Evolutionary conservation across 495 filamentous ascomycete genomes (phyloP), one percentile per base, ranked within the genome.

Genomic region (Penicillium pulvis): DNA sequence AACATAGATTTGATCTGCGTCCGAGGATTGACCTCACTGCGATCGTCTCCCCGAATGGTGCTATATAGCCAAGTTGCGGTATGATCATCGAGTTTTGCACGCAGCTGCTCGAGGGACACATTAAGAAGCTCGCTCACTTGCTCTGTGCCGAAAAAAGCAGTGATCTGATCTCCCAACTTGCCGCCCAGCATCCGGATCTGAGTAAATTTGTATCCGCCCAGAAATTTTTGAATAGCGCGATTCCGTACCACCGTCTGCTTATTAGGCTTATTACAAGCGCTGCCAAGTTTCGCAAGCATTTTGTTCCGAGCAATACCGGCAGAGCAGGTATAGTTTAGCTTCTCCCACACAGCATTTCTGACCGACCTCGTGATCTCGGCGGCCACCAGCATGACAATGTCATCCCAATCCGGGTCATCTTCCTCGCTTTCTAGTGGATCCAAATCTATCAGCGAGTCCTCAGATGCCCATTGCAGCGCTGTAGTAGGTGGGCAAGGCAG

Each of bases 1-100:
- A 97, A 82, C 94, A 98, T 98, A 20, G 89, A 93, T 67, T 98
- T 97, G 70, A 97, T 96, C 64, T 92, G 89, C 12, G 92, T 97
- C 57, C 94, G 84, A 36, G 92, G 81, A 64, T 91, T 97, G 62
- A 98, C 92, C 73, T 96, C 92, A 66, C 88, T 95, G 42, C 75
- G 71, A 69, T 98, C 94, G 51, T 91, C 85, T 1, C 94, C 94
- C 0, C 95, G 86, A 44, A 97, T 87, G 19, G 88, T 87, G 53
- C 89, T 82, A 75, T 96, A 93, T 23, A 98, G 79, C 92, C 93
- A 98, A 7, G 83, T 76, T 16, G 91, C 93, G 2, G 88, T 95
- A 41, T 96, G 91, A 52, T 95, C 91, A 26, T 92, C 90, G 12
- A 98, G 68, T 62, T 87, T 89, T 36, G 81, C 79, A 69, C 91